Evolutionary conservation across 23 red algal species (phyloP).

Genomic region (Gracilariopsis chorda): DNA sequence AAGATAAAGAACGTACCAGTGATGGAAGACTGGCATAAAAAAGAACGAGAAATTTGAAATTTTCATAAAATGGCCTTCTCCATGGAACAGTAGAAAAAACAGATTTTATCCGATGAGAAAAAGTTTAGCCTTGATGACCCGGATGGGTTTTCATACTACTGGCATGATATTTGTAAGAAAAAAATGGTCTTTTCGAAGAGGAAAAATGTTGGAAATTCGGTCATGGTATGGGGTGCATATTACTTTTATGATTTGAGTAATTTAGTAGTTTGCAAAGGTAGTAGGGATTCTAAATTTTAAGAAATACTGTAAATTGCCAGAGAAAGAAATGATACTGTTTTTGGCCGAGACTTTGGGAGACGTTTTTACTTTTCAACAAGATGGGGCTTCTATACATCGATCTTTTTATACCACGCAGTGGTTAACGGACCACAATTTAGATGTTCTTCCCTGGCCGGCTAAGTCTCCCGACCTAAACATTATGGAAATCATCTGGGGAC

Average conservation of each 20-base stretch:
- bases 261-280: neutral
- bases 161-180: no score
- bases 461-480: constrained; percentile 5
- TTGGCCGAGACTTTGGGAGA: neutral
- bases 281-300: neutral
- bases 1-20: no score
- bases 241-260: neutral
- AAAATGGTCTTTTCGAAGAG: no score
- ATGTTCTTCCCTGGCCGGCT: neutral
- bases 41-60: no score
- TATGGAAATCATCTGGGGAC: neutral
- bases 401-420: neutral
- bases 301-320: neutral
- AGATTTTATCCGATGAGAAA: constrained; percentile 16
- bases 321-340: constrained; percentile 5
- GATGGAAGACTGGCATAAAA: no score
- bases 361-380: neutral
- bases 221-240: neutral
- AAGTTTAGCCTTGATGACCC: constrained; percentile 11
- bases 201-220: neutral
- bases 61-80: no score
- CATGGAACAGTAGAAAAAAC: no score
- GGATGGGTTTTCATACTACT: no score
- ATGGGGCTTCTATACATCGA: neutral
- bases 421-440: neutral